These are phyloP conservation scores for Ceratocystis huliohia DNA, from an alignment of 2,329 filamentous ascomycete genomes.

Conservation along the genomic window DNA sequence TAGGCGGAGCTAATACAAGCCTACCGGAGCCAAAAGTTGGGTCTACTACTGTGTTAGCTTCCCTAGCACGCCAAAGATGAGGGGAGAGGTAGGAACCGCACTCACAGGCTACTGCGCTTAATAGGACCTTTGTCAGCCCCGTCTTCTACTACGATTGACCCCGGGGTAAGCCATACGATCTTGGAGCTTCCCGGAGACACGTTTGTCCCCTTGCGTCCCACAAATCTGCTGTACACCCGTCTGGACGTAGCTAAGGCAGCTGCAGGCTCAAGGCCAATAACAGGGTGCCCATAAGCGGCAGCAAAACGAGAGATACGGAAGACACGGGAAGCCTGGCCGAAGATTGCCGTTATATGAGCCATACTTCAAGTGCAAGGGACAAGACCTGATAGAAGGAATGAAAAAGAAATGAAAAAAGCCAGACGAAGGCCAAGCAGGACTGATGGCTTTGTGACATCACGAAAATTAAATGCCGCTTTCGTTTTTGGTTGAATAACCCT, in stretches of 20 bases:
- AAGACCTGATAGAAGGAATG: no score
- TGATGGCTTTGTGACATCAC: no score
- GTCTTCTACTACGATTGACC: not conserved
- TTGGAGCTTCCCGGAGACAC: not conserved
- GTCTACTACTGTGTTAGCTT: constrained; percentile 1
- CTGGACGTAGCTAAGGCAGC: not conserved
- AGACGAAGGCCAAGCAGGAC: no score
- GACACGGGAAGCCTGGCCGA: not conserved
- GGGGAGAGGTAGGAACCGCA: not conserved
- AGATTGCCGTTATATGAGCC: not conserved
- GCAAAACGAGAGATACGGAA: not conserved
- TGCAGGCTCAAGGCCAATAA: not conserved
- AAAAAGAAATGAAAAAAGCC: no score
- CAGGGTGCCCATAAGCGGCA: not conserved
- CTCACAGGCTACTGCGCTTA: constrained; percentile 16
- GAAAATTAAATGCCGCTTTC: not conserved
- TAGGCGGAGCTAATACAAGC: not conserved
- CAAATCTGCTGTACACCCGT: not conserved
- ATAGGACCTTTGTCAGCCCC: not conserved
- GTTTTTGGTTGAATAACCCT: not conserved
- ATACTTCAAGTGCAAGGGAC: no score
- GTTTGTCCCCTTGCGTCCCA: not conserved
- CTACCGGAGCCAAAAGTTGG: constrained; percentile 19
- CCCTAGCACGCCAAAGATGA: not conserved
- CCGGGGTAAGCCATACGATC: not conserved